Conservation (phyloP, 106 monocot genomes). For the Narthecium ossifragum region DNA sequence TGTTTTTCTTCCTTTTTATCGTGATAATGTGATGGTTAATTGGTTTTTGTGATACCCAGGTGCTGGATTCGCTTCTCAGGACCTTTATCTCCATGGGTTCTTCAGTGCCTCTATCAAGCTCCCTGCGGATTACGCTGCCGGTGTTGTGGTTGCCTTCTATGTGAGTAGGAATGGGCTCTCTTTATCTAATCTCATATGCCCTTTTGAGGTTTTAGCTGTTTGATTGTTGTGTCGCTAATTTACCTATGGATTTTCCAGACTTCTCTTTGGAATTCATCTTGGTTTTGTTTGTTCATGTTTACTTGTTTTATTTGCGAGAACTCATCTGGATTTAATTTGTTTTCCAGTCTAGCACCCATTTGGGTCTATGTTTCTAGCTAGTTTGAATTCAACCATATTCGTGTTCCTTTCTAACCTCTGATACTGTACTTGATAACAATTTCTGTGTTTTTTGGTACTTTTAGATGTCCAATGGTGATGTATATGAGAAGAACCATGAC, state of each 20-base stretch:
- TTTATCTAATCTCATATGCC: neutral
- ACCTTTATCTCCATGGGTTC: constrained; percentile 70
- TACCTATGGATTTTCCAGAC: neutral
- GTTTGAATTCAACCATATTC: too few relatives aligned
- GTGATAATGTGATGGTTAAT: neutral
- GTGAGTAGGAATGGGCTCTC: too few relatives aligned
- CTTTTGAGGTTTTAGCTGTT: neutral
- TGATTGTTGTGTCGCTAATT: neutral
- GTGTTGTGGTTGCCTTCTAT: constrained; percentile 92
- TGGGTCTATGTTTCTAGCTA: too few relatives aligned
- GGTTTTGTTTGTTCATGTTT: neutral
- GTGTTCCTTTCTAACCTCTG: too few relatives aligned
- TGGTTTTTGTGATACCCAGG: constrained; percentile 31
- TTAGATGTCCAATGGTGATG: constrained; percentile 80
- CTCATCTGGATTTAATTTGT: too few relatives aligned
- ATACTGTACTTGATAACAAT: too few relatives aligned
- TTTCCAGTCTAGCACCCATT: too few relatives aligned
- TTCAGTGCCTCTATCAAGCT: constrained; percentile 93
- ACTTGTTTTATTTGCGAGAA: constrained; percentile 1
- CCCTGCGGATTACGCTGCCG: constrained; percentile 77
- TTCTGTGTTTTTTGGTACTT: neutral
- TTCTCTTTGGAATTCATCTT: neutral
- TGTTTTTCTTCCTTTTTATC: neutral
- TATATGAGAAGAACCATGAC: constrained; percentile 63
- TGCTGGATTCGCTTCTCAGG: constrained; percentile 77